Evolutionary conservation across 192 early-diverging fungal species (phyloP), one percentile per base, ranked within the genome.

Genomic region (Coemansia furcata): DNA sequence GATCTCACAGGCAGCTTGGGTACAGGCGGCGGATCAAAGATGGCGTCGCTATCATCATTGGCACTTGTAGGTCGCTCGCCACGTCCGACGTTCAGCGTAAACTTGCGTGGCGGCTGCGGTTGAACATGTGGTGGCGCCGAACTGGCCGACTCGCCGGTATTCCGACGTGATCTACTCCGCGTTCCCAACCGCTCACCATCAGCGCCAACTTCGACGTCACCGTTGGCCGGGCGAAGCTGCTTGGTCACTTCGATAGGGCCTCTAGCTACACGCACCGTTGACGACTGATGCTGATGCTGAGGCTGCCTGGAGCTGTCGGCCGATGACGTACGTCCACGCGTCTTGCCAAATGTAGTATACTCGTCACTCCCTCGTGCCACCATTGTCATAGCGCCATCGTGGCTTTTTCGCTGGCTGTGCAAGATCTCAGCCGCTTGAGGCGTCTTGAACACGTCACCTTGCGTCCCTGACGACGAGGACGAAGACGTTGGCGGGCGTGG

Each of bases 1-100:
- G 77, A 72, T 19, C 62, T 63, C 7, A 69, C 66, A 2, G 78
- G 78, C 59, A 80, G 60, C 59, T 80, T 71, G 36, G 78, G 78
- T 54, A 78, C 35, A 8, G 72, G 68, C 7, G 78, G 72, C 58
- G 67, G 63, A 35, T 54, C 35, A 65, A 71, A 7, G 6, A 55
- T 42, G 23, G 26, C 39, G 62, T 40, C 38, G 42, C 36, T 58
- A 43, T 62, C 60, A 32, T 66, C 71, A 17, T 55, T 60, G 29
- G 63, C 49, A 11, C 49, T 44, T 12, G 49, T 62, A 9, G 57
- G 40, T 11, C 50, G 65, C n/a, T 60, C 65, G 7, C 40, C 43
- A 15, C 69, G 49, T 12, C 65, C 54, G 35, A 67, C 55, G 37
- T 46, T 54, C 30, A 57, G 37, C 10, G 49, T 43, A 44, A 66